Evolutionary conservation across 345 rosid genomes (phyloP).

Genomic region (Streptanthus diversifolius): DNA sequence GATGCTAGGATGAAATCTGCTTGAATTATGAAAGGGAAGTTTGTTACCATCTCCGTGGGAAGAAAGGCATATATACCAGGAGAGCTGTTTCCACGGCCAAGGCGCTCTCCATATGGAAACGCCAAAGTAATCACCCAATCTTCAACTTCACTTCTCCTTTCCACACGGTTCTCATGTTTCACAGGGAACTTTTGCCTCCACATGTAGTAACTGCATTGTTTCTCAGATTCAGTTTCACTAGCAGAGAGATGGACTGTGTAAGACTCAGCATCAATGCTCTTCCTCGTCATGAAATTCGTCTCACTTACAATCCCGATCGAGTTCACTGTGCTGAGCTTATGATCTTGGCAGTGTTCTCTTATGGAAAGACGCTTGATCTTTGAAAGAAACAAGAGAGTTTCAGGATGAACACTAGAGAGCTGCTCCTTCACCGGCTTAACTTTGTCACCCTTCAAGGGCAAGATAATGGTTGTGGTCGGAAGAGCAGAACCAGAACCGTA

Average conservation of each 20-base stretch:
- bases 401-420: conserved; percentile 65
- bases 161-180: conserved; percentile 48
- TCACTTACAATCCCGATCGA: conserved; percentile 54
- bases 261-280: conserved; percentile 72
- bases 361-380: conserved; percentile 68
- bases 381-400: conserved; percentile 53
- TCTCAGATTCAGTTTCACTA: conserved; percentile 21
- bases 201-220: conserved; percentile 55
- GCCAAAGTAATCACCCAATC: conserved; percentile 75
- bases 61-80: conserved; percentile 80
- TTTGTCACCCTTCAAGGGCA: conserved; percentile 68
- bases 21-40: conserved; percentile 66
- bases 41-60: conserved; percentile 75
- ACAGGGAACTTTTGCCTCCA: conserved; percentile 79
- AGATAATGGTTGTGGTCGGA: conserved; percentile 56
- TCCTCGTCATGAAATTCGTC: conserved; percentile 45
- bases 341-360: conserved; percentile 49
- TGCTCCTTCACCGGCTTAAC: conserved; percentile 62
- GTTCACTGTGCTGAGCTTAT: conserved; percentile 40
- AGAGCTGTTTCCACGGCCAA: conserved; percentile 41
- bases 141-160: conserved; percentile 63
- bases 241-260: conserved; percentile 60
- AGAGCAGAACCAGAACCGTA: conserved; percentile 47
- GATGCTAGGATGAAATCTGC: conserved; percentile 68
- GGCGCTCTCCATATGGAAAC: conserved; percentile 63